Evolutionary conservation across 75 land plant genomes (phyloP).

Genomic region (Ceratopteris richardii): DNA sequence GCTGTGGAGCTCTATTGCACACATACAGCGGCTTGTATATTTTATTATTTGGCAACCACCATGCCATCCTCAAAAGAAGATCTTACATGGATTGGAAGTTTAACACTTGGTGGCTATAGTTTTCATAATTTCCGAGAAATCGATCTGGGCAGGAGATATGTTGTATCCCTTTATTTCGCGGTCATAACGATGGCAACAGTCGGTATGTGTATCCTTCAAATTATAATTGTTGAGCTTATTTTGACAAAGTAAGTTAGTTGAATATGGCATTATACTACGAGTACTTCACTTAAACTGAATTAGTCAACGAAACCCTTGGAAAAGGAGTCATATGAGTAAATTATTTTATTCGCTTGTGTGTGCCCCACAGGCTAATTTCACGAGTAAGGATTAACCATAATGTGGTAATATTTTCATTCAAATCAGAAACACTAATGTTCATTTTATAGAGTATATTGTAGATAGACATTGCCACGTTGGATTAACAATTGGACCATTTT

Average conservation of each 20-base stretch:
- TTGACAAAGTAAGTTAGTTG: neutral
- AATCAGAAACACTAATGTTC: too few species aligned
- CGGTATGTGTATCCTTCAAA: conserved; percentile 30
- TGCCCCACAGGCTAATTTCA: too few species aligned
- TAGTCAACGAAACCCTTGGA: too few species aligned
- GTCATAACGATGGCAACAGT: conserved; percentile 81
- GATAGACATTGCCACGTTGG: too few species aligned
- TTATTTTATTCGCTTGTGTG: too few species aligned
- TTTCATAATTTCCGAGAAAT: conserved; percentile 53
- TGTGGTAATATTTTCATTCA: too few species aligned
- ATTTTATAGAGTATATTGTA: too few species aligned
- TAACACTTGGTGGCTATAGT: conserved; percentile 47
- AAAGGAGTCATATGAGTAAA: too few species aligned
- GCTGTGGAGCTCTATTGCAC: conserved; percentile 83
- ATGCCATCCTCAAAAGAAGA: conserved; percentile 48
- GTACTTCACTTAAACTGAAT: too few species aligned
- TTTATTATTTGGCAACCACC: conserved; percentile 81
- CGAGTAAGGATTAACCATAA: too few species aligned
- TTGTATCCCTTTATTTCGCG: conserved; percentile 71
- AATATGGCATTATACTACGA: too few species aligned
- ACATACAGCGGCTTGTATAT: conserved; percentile 90
- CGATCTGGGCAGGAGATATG: conserved; percentile 44
- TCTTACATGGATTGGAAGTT: conserved; percentile 77
- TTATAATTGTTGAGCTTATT: neutral
- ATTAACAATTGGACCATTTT: too few species aligned